Base-by-base conservation (phyloP, 2,329 filamentous ascomycete species). In the Cytospora leucostoma region DNA sequence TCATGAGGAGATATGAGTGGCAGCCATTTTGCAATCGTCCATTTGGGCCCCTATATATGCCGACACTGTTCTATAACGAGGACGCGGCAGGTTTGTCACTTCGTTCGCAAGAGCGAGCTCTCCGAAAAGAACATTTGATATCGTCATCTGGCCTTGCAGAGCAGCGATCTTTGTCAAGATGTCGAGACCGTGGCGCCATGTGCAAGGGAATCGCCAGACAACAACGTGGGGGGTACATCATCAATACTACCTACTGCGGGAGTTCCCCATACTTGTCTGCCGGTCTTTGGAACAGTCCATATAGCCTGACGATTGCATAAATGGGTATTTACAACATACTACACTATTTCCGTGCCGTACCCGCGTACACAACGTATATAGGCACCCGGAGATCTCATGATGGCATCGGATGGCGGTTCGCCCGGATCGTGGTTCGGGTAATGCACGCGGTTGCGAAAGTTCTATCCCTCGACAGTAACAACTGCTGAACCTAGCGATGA, bases 131-230 rank as follows among this genome's bases (percentile, higher is more conserved):
- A 17, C 21, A n/a, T 32, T 15, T 21, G 15, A 4, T 32, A 50
- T 13, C 44, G 32, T 5, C 15, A 27, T 17, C 15, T 40, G 15
- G 52, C 3, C 21, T 19, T 12, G 8, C 12, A 51, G 44, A 34
- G 44, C 35, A 17, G n/a, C 17, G 27, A 33, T 37, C 4, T 15
- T 33, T n/a, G 34, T 53, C 52, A 44, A 21, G 17, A 56, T 64
- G 62, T 53, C 62, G 62, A 64, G 57, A 61, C 54, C 27, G 61
- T 64, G 57, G 56, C 32, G 57, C 54, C 50, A 64, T 64, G 56
- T 53, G n/a, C 7, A 56, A 47, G 35, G 49, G 21, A 61, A 49
- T 64, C 62, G 61, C 57, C 56, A 64, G 62, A 64, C 52, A 17
- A 61, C n/a, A n/a, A n/a, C 35, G 19, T 32, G 37, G 19, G 38